These are phyloP conservation scores for Trichoderma orchidacearum DNA, from an alignment of 495 filamentous ascomycete species.

Conservation along the genomic window DNA sequence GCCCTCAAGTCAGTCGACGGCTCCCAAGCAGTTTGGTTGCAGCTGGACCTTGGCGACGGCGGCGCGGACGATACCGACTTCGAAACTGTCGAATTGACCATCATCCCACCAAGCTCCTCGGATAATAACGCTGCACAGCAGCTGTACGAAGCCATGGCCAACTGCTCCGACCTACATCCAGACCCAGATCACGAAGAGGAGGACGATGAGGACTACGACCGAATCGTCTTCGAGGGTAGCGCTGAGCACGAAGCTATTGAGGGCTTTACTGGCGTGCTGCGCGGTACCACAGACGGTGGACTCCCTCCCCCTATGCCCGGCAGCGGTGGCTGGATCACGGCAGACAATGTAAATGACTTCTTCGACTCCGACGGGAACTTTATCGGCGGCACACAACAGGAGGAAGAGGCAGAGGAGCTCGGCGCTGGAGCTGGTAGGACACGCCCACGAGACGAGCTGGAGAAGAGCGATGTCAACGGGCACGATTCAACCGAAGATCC, in stretches of 20 bases:
- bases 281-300: conserved; percentile 31
- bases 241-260: conserved; percentile 27
- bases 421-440: conserved; percentile 30
- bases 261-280: conserved; percentile 30
- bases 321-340: conserved; percentile 89
- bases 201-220: conserved; percentile 37
- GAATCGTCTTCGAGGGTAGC: conserved; percentile 41
- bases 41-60: conserved; percentile 49
- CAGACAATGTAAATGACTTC: conserved; percentile 80
- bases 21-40: conserved; percentile 62
- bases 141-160: conserved; percentile 72
- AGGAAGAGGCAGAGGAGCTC: conserved; percentile 21
- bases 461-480: conserved; percentile 12
- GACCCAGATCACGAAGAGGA: conserved; percentile 49
- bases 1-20: conserved; percentile 52
- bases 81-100: conserved; percentile 55
- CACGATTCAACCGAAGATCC: conserved; percentile 14
- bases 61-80: conserved; percentile 53
- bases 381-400: conserved; percentile 22
- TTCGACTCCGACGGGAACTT: conserved; percentile 43
- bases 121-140: conserved; percentile 16
- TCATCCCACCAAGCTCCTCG: conserved; percentile 39
- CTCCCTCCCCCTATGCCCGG: conserved; percentile 69
- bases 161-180: conserved; percentile 82
- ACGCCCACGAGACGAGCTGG: conserved; percentile 24